Evolutionary conservation across 768 basidiomycete species (phyloP).

Genomic region (Boletus tylopilopsis): DNA sequence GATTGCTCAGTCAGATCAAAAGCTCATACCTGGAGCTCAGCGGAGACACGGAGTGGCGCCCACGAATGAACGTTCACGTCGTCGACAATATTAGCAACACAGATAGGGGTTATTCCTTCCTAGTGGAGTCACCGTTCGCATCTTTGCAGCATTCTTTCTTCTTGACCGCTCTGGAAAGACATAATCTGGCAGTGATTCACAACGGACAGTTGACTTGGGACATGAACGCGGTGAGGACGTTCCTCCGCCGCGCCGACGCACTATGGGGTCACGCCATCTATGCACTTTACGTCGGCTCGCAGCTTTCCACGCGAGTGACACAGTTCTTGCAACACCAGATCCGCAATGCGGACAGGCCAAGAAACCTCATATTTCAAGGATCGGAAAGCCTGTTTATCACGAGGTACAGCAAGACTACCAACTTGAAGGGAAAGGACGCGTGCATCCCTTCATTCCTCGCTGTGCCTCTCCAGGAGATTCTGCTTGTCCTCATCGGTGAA

Average conservation of each 20-base stretch:
- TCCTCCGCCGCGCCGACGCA: neutral
- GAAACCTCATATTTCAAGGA: slow-evolving; percentile 9
- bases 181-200: too few relatives aligned
- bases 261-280: neutral
- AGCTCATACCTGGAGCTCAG: neutral
- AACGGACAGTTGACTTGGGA: neutral
- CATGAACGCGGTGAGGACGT: neutral
- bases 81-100: neutral
- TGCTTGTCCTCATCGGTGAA: slow-evolving; percentile 1
- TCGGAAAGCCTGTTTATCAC: neutral
- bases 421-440: neutral
- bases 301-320: neutral
- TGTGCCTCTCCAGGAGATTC: neutral
- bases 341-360: neutral
- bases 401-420: slow-evolving; percentile 10
- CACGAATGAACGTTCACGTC: accelerated
- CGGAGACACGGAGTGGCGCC: neutral
- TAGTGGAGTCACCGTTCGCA: neutral
- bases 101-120: neutral
- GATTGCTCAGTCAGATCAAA: neutral
- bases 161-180: neutral
- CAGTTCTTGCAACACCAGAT: slow-evolving; percentile 7
- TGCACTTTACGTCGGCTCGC: neutral
- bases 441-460: slow-evolving; percentile 3
- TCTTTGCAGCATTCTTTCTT: neutral